These are phyloP conservation scores for Lasiodiplodia sp. DNA, from an alignment of 2,329 filamentous ascomycete species.

Conservation along the genomic window DNA sequence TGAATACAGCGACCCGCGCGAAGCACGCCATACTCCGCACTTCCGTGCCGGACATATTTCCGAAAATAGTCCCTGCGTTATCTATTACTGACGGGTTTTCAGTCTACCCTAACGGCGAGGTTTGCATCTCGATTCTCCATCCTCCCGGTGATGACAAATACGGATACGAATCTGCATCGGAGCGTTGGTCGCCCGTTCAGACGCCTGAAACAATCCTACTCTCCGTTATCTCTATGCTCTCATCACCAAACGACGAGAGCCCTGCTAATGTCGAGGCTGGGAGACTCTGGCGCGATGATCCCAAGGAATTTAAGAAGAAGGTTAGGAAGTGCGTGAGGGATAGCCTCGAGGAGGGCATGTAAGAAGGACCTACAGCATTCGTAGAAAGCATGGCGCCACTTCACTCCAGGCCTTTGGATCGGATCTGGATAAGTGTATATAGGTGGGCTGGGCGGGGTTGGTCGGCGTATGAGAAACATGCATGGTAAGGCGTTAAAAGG, in stretches of 20 bases:
- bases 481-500: conserved; percentile 19
- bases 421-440: conserved; percentile 14
- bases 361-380: neutral
- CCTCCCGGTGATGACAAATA: conserved; percentile 96
- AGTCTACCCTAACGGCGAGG: conserved; percentile 92
- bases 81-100: neutral
- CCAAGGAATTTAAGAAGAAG: conserved; percentile 82
- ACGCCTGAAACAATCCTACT: conserved; percentile 98
- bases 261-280: conserved; percentile 96
- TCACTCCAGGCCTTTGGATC: conserved; percentile 1
- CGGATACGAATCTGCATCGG: conserved; percentile 95
- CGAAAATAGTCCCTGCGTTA: neutral
- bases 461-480: conserved; percentile 16
- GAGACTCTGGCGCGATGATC: conserved; percentile 91
- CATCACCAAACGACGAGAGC: conserved; percentile 95
- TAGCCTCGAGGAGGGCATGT: conserved; percentile 39
- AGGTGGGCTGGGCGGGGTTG: neutral
- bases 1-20: neutral
- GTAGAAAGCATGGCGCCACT: neutral
- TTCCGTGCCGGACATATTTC: neutral
- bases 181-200: conserved; percentile 96
- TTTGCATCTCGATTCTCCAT: conserved; percentile 98
- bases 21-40: neutral
- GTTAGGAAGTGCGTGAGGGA: conserved; percentile 82
- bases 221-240: conserved; percentile 97